Percentiles rank a stretch among this genome's conserved stretches.
These are phyloP conservation scores for Ramularia endophylla DNA, from an alignment of 2,329 filamentous ascomycete species.

Conservation along the genomic window DNA sequence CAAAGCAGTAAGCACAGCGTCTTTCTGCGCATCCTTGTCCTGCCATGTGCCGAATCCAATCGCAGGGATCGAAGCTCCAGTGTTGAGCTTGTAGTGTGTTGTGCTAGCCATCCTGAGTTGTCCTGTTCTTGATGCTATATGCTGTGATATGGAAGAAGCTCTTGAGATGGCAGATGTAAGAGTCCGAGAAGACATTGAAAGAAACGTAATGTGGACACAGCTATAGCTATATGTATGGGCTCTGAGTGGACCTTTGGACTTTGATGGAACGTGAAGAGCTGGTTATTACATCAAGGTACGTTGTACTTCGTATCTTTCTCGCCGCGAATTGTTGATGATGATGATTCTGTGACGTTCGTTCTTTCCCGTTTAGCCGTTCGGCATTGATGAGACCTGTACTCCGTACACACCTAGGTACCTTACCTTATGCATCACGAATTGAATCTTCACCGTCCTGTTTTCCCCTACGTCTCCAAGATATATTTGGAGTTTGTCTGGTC, in stretches of 20 bases:
- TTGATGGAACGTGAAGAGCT: neutral
- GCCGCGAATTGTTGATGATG: slow-evolving; percentile 1
- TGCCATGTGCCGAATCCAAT: slow-evolving; percentile 50
- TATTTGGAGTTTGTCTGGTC: too few species aligned
- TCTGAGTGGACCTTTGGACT: neutral
- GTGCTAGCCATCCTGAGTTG: slow-evolving; percentile 24
- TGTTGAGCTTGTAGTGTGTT: slow-evolving; percentile 32
- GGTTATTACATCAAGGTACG: neutral
- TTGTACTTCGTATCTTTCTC: too few species aligned
- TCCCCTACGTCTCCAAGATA: too few species aligned
- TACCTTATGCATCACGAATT: too few species aligned
- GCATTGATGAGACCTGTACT: too few species aligned
- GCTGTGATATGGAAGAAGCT: slow-evolving; percentile 14
- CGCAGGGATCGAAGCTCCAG: slow-evolving; percentile 32
- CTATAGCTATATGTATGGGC: too few species aligned
- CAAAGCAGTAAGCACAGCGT: slow-evolving; percentile 43
- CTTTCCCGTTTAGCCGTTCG: slow-evolving; percentile 1
- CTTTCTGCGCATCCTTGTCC: slow-evolving; percentile 43
- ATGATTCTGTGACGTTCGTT: slow-evolving; percentile 1
- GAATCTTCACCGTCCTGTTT: neutral
- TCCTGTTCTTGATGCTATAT: slow-evolving; percentile 3
- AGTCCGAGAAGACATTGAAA: slow-evolving; percentile 7
- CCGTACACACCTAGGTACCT: too few species aligned
- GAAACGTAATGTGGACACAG: too few species aligned
- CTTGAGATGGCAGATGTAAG: slow-evolving; percentile 10